Base-by-base conservation (phyloP, 371 early-diverging fungal genomes). In the Mortierella sp. region DNA sequence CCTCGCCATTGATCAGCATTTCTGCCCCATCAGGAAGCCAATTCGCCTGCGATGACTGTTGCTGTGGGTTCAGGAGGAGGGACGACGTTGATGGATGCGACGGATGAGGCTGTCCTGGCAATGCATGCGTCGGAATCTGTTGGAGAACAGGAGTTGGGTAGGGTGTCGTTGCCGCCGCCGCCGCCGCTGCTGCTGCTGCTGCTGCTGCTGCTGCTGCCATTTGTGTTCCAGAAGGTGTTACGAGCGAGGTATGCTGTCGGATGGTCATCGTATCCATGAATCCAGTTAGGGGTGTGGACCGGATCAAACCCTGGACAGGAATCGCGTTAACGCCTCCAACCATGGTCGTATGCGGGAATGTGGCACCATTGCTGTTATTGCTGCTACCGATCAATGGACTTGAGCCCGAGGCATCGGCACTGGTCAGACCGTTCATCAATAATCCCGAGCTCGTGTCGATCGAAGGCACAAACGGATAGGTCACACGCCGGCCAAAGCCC, bases 381-480 rank as follows among this genome's bases (percentile, higher is more conserved):
- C 26, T 53, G 55, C 68, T 77, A 37, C 65, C 62, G 30, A 77
- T 57, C 21, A 77, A 29, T 9, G 79, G 79, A 52, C 79, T 77
- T 3, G 79, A 77, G n/a, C 66, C 66, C 30, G 79, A 72, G 45
- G 60, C 64, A 45, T 72, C 72, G 11, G 72, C 66, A 21, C 77
- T 76, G 0, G 72, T 68, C 16, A 77, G 46, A 18, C 55, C 68
- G 25, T 44, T 66, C 68, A 77, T 62, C 51, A 72, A 7, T 18
- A 77, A 29, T 3, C 72, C 65, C 1, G 79, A 62, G 58, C 72
- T 72, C 0, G 79, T 72, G 30, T 77, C 79, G 51, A 77, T 72
- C 9, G 79, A 66, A 1, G 79, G 79, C 51, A 77, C 79, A 37
- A 72, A 72, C 21, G 79, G 79, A 26, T 77, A 71, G 1, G 79